Percentiles rank a stretch among this genome's conserved stretches.
Conservation (phyloP, 257 asterid species). For the Nicotiana paniculata region DNA sequence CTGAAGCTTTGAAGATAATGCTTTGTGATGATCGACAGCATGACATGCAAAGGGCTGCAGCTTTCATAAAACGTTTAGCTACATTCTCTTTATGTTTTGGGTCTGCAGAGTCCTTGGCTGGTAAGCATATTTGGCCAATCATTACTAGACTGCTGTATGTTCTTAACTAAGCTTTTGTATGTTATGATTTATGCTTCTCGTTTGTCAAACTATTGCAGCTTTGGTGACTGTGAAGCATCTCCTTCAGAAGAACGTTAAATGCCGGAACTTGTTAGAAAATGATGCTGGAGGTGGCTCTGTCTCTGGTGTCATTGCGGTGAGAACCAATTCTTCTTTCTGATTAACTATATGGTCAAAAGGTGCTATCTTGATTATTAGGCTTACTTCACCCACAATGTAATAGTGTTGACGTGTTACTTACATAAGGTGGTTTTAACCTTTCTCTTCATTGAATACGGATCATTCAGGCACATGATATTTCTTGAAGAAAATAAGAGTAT, state of each 20-base stretch:
- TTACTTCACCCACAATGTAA: not conserved
- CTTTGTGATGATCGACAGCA: slow-evolving; percentile 91
- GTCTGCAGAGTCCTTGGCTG: slow-evolving; percentile 89
- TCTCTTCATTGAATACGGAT: not conserved
- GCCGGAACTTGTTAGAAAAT: slow-evolving; percentile 85
- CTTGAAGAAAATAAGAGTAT: not conserved
- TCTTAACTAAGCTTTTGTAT: not conserved
- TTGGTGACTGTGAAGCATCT: slow-evolving; percentile 80
- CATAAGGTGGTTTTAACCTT: not conserved
- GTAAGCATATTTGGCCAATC: slow-evolving; percentile 19
- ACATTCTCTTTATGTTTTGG: slow-evolving; percentile 75
- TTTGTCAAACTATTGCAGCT: slow-evolving; percentile 41
- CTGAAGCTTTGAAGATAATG: slow-evolving; percentile 91
- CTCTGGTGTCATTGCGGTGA: slow-evolving; percentile 87
- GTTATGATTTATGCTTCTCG: slow-evolving; percentile 4
- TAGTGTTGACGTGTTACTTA: not conserved
- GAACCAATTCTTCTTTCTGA: slow-evolving; percentile 11
- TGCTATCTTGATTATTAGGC: not conserved
- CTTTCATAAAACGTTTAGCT: slow-evolving; percentile 82
- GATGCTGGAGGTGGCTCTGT: slow-evolving; percentile 97
- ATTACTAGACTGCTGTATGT: not conserved
- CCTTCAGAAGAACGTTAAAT: slow-evolving; percentile 74
- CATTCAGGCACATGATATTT: not conserved
- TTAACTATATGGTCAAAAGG: not conserved
- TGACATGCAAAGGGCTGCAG: slow-evolving; percentile 98